phyloP scores from a whole-genome alignment of 2,329 filamentous ascomycete species.

The Penicillium hesseltinei region DNA sequence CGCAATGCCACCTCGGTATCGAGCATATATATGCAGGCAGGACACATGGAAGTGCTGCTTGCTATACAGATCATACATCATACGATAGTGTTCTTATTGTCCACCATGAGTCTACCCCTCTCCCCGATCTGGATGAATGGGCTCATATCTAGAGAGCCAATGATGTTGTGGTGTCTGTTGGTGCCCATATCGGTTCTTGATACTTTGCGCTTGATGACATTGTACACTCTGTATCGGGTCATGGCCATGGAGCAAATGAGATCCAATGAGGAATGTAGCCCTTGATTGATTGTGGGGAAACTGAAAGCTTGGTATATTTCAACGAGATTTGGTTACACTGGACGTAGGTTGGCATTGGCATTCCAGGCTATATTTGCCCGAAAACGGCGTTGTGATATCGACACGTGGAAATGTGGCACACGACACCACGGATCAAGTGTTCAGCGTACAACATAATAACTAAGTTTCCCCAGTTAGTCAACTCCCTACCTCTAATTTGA shows the following conservation, averaged over 20 bases:
- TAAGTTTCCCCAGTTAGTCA: neutral
- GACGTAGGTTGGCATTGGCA: neutral
- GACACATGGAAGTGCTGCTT: too few relatives aligned
- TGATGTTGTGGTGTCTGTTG: neutral
- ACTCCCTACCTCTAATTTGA: too few relatives aligned
- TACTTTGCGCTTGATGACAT: neutral
- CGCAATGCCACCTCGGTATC: neutral
- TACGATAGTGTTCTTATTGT: neutral
- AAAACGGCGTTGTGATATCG: neutral
- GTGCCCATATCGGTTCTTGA: neutral
- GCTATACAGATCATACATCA: neutral
- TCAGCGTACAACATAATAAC: neutral
- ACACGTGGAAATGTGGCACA: neutral
- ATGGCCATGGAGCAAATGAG: neutral
- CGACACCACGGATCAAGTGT: neutral
- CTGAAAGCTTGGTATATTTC: neutral
- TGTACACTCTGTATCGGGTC: constrained; percentile 3
- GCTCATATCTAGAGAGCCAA: neutral
- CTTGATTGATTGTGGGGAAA: neutral
- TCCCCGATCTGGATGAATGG: neutral
- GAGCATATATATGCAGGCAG: neutral
- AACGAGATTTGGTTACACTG: neutral
- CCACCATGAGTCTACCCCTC: too few relatives aligned
- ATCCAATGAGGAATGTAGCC: neutral
- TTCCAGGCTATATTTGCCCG: neutral